Conservation (phyloP, 768 basidiomycete species). For the Hypholoma fasciculare region DNA sequence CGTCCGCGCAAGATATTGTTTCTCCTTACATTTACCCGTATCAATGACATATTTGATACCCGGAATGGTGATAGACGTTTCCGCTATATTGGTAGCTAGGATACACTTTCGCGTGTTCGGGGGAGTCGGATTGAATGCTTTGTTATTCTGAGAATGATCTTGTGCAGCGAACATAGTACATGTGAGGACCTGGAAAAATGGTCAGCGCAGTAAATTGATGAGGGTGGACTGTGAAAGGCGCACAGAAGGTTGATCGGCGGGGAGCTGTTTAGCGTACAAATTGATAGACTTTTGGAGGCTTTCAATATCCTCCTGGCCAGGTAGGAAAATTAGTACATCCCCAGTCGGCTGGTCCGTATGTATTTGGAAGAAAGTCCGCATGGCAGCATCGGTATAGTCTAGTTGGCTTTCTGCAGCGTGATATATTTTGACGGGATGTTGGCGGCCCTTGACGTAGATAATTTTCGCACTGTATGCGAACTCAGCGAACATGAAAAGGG, state of each 20-base stretch:
- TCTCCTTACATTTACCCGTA: slow-evolving; percentile 95
- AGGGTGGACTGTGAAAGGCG: not conserved
- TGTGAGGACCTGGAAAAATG: slow-evolving; percentile 55
- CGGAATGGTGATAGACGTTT: slow-evolving; percentile 97
- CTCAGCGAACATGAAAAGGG: not conserved
- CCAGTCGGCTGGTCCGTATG: slow-evolving; percentile 80
- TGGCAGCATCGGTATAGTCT: slow-evolving; percentile 87
- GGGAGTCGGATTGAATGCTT: slow-evolving; percentile 72
- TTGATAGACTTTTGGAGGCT: slow-evolving; percentile 75
- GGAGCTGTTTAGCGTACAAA: slow-evolving; percentile 68
- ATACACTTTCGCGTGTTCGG: slow-evolving; percentile 84
- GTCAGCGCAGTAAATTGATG: not conserved
- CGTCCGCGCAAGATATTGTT: slow-evolving; percentile 71
- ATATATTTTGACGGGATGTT: slow-evolving; percentile 86
- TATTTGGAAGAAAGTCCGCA: slow-evolving; percentile 94
- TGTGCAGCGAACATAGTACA: slow-evolving; percentile 89
- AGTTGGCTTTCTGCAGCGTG: slow-evolving; percentile 71
- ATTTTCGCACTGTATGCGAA: slow-evolving; percentile 68
- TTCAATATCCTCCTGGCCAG: slow-evolving; percentile 98
- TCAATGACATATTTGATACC: slow-evolving; percentile 96
- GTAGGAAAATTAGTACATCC: slow-evolving; percentile 92
- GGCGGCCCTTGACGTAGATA: slow-evolving; percentile 89
- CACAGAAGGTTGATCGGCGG: slow-evolving; percentile 54
- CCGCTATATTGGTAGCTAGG: slow-evolving; percentile 96
- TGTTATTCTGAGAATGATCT: slow-evolving; percentile 71